phyloP scores from a whole-genome alignment of 306 rosid genomes.

The Urtica urens region DNA sequence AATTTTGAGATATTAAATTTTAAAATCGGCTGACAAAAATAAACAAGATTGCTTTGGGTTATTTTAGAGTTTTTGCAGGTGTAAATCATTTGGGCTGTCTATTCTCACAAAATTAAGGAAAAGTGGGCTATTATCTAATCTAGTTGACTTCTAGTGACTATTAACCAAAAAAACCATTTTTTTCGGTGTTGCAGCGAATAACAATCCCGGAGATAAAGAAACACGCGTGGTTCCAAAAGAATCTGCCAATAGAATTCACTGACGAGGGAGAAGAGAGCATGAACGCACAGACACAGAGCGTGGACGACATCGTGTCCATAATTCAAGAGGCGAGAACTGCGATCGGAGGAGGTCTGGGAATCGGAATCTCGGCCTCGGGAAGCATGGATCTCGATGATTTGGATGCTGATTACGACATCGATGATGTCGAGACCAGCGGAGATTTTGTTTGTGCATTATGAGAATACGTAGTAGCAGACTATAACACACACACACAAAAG shows the following conservation, averaged over 20 bases:
- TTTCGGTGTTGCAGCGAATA: conserved; percentile 65
- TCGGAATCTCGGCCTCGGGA: conserved; percentile 43
- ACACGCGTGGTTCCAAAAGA: conserved; percentile 67
- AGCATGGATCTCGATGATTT: conserved; percentile 86
- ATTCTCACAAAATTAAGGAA: too few relatives aligned
- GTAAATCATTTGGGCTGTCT: too few relatives aligned
- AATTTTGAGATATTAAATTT: too few relatives aligned
- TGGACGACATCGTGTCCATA: conserved; percentile 55
- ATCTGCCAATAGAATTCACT: conserved; percentile 63
- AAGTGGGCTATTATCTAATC: too few relatives aligned
- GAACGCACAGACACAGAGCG: conserved; percentile 30
- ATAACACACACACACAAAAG: too few relatives aligned
- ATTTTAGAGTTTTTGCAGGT: too few relatives aligned
- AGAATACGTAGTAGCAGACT: too few relatives aligned
- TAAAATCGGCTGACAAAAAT: too few relatives aligned
- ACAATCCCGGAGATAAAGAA: conserved; percentile 69
- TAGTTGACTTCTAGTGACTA: too few relatives aligned
- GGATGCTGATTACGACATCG: conserved; percentile 68
- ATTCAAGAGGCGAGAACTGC: conserved; percentile 64
- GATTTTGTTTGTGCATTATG: conserved; percentile 80
- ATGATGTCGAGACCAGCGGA: conserved; percentile 76
- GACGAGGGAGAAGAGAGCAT: conserved; percentile 27
- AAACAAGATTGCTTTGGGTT: too few relatives aligned
- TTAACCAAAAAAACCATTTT: too few relatives aligned
- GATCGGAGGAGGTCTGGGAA: conserved; percentile 45